Evolutionary conservation across 1,139 yeast species (phyloP).

Genomic region (Zygoascus sp.): DNA sequence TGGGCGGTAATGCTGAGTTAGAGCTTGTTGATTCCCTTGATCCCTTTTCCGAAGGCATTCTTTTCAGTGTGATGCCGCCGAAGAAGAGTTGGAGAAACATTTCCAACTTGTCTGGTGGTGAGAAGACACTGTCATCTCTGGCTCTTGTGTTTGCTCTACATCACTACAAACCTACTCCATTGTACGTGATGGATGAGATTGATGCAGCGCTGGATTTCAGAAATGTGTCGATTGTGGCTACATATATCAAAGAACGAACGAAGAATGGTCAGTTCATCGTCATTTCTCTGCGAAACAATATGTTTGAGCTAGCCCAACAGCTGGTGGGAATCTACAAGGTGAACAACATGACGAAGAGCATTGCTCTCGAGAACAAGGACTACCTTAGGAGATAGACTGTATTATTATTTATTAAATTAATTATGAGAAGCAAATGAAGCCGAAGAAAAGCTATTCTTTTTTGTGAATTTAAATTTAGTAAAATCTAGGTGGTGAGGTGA

Average conservation of each 20-base stretch:
- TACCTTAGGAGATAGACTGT: slow-evolving; percentile 12
- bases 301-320: slow-evolving; percentile 95
- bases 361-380: slow-evolving; percentile 60
- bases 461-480: no score
- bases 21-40: slow-evolving; percentile 94
- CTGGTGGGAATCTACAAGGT: slow-evolving; percentile 94
- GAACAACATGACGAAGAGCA: slow-evolving; percentile 82
- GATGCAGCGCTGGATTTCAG: slow-evolving; percentile 98
- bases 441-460: neutral
- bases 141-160: slow-evolving; percentile 97
- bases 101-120: slow-evolving; percentile 95
- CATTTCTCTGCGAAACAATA: slow-evolving; percentile 88
- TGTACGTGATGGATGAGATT: slow-evolving; percentile 98
- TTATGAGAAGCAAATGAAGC: neutral
- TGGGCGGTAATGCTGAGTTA: slow-evolving; percentile 98
- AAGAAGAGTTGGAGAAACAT: slow-evolving; percentile 97
- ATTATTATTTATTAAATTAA: neutral
- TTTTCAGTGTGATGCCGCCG: slow-evolving; percentile 98
- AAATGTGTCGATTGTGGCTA: slow-evolving; percentile 95
- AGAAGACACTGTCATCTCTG: slow-evolving; percentile 88
- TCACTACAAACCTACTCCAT: slow-evolving; percentile 93
- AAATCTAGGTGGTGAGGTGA: no score
- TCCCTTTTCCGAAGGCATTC: slow-evolving; percentile 96
- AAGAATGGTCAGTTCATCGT: slow-evolving; percentile 96
- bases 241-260: slow-evolving; percentile 91